These are phyloP conservation scores for Brassica carinata DNA, from an alignment of 345 rosid species.

Conservation along the genomic window DNA sequence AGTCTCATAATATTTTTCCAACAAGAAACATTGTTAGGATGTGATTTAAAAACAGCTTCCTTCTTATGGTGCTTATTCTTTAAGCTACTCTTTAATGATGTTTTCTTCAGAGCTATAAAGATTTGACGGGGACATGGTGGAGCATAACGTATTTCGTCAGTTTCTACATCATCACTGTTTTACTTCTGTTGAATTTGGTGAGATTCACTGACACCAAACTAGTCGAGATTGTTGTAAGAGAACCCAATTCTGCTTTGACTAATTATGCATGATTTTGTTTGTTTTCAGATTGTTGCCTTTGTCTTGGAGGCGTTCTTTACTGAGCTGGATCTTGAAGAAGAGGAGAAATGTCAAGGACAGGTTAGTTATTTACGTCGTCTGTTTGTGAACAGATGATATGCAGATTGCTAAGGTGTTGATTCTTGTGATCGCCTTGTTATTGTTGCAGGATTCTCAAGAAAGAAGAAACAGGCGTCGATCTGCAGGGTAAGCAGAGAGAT, in stretches of 20 bases:
- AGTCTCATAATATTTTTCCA: background rate
- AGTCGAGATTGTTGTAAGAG: slow-evolving; percentile 2
- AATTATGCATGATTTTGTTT: slow-evolving; percentile 9
- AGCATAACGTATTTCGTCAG: slow-evolving; percentile 77
- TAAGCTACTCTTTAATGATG: slow-evolving; percentile 14
- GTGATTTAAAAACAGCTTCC: background rate
- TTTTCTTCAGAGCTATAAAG: slow-evolving; percentile 74
- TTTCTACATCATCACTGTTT: slow-evolving; percentile 77
- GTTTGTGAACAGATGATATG: background rate
- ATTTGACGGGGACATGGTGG: slow-evolving; percentile 85
- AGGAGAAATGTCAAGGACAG: slow-evolving; percentile 60
- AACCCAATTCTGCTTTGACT: background rate
- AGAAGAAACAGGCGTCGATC: slow-evolving; percentile 48
- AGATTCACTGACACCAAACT: slow-evolving; percentile 33
- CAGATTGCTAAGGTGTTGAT: background rate
- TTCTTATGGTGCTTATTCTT: background rate
- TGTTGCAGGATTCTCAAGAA: slow-evolving; percentile 53
- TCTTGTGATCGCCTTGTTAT: background rate
- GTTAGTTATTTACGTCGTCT: slow-evolving; percentile 41
- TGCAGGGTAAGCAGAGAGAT: slow-evolving; percentile 61
- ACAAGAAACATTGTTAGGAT: slow-evolving; percentile 23
- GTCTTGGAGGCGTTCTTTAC: slow-evolving; percentile 98
- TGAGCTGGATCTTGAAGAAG: slow-evolving; percentile 84
- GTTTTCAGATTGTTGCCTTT: slow-evolving; percentile 84
- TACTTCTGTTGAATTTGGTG: slow-evolving; percentile 92